Base-by-base conservation (phyloP, 1,284 basidiomycete genomes). In the Leccinum angustisporum region DNA sequence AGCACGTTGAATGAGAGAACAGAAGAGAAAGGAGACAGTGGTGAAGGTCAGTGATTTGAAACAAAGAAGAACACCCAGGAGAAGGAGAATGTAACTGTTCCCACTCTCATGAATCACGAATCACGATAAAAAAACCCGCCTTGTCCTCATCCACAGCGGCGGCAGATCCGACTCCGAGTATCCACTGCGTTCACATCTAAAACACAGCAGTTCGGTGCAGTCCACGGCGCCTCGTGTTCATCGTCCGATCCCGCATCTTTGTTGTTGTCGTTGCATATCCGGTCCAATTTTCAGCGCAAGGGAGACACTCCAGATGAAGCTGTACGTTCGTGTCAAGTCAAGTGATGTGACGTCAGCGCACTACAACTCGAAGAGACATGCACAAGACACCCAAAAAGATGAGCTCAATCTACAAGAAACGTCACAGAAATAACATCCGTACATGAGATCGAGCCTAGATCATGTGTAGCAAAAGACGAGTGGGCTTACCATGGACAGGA, bases 291-390 rank as follows among this genome's bases (percentile, higher is more conserved):
- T n/a, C n/a, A n/a, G n/a, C n/a, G n/a, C n/a, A n/a, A n/a, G n/a
- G 40, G 70, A 73, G 5, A 72, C 56, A 54, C 75, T 75, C 78
- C 78, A 81, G 6, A 79, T 62, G 65, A 80, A 77, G 61, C 80
- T 81, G 58, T 8, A 33, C 10, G 1, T 16, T n/a, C n/a, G n/a
- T n/a, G 31, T 33, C 21, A 8, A 11, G 43, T 18, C 18, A 18
- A 18, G 13, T 36, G 43, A 46, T 18, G 10, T 18, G 14, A 46
- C 43, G 1, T 46, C 43, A 18, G n/a, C 10, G 2, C n/a, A 43
- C 10, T 10, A 18, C 40, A 43, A 25, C 30, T 31, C 9, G 30
- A 3, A 43, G 40, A 46, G 52, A 57, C 14, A 69, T 69, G 1
- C 25, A 76, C 76, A 73, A 74, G 58, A 75, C 54, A 55, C 69